A percentile compares a stretch with the other conserved stretches of the same genome.
Conservation (phyloP, 1,284 basidiomycete species). For the Porphyrellus sp. region DNA sequence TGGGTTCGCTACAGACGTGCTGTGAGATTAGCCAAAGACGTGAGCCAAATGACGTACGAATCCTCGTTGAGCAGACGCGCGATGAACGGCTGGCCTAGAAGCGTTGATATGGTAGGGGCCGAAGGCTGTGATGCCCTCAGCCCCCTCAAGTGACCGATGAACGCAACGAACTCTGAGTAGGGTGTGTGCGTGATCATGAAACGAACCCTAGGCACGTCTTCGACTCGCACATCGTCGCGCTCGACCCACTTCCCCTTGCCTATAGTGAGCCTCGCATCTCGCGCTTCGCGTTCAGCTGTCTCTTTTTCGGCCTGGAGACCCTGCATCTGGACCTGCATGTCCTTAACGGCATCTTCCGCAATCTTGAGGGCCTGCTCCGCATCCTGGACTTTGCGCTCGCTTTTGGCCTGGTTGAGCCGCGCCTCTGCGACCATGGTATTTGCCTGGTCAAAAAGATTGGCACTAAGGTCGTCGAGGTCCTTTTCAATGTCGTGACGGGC, state of each 20-base stretch:
- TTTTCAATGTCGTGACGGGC: constrained; percentile 81
- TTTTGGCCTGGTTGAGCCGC: constrained; percentile 67
- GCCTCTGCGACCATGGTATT: constrained; percentile 95
- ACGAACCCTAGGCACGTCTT: constrained; percentile 25
- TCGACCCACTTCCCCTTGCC: constrained; percentile 70
- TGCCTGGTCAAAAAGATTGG: constrained; percentile 82
- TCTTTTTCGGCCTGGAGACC: constrained; percentile 63
- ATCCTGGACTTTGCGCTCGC: constrained; percentile 79
- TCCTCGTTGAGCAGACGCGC: constrained; percentile 83
- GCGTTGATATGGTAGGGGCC: constrained; percentile 64
- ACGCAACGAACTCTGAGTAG: constrained; percentile 83
- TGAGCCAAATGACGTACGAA: constrained; percentile 57
- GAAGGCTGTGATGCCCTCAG: constrained; percentile 57
- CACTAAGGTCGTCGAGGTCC: constrained; percentile 92
- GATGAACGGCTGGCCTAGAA: constrained; percentile 81
- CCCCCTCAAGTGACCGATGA: constrained; percentile 78
- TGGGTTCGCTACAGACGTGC: constrained; percentile 64
- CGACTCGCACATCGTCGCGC: constrained; percentile 29
- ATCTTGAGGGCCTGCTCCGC: constrained; percentile 79
- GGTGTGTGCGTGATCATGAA: constrained; percentile 72
- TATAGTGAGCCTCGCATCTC: constrained; percentile 50
- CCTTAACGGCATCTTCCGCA: constrained; percentile 82
- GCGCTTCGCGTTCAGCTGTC: constrained; percentile 48
- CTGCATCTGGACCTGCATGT: constrained; percentile 87
- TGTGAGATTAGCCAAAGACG: constrained; percentile 7